phyloP scores from a whole-genome alignment of 1,284 basidiomycete genomes.

The Ganoderma sp. region DNA sequence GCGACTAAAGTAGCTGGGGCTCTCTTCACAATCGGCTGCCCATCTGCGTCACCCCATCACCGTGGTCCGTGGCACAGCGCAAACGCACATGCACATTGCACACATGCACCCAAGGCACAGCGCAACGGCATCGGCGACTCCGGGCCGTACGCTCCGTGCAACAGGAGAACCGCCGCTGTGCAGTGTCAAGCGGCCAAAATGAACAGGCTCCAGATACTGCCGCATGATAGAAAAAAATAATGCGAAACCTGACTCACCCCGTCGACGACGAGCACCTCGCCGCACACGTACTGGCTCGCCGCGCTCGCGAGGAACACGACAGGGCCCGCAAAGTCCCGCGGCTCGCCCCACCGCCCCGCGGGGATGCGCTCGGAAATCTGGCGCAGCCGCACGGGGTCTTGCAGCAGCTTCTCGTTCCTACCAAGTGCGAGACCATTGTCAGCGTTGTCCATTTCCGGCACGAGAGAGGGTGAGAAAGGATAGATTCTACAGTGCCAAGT shows the following conservation, averaged over 20 bases:
- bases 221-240: not conserved
- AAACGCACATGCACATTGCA: not conserved
- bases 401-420: conserved; percentile 81
- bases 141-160: conserved; percentile 11
- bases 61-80: not conserved
- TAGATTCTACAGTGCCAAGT: not conserved
- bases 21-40: conserved; percentile 8
- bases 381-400: conserved; percentile 74
- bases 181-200: not conserved
- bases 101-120: conserved; percentile 7
- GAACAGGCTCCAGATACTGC: not conserved
- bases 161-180: not conserved
- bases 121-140: not conserved
- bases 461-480: not conserved
- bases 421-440: not conserved
- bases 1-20: not conserved
- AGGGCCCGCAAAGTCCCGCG: conserved; percentile 89
- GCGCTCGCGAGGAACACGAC: conserved; percentile 87
- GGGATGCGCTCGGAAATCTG: conserved; percentile 95
- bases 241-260: conserved; percentile 52
- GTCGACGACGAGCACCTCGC: conserved; percentile 83
- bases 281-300: conserved; percentile 90
- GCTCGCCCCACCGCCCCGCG: conserved; percentile 89
- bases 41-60: conserved; percentile 2
- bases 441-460: not conserved